Percentiles rank a stretch among this genome's conserved stretches.
These are phyloP conservation scores for Austropuccinia psidii DNA, from an alignment of 1,284 basidiomycete species.

Conservation along the genomic window DNA sequence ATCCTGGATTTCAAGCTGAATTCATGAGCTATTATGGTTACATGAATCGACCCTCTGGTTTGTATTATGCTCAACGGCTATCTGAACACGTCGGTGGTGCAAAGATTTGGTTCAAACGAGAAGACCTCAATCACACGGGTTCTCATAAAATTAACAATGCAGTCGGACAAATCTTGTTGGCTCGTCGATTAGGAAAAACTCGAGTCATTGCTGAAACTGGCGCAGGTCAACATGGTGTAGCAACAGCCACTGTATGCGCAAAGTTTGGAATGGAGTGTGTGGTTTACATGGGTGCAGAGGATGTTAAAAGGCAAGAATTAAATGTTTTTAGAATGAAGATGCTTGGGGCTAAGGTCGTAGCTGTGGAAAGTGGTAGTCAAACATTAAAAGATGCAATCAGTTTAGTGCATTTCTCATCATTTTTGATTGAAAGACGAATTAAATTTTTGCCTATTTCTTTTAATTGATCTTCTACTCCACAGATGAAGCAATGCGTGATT, in stretches of 20 bases:
- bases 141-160: conserved; percentile 98
- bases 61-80: conserved; percentile 67
- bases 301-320: conserved; percentile 85
- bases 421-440: too few relatives aligned
- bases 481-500: conserved; percentile 88
- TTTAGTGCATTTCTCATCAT: conserved; percentile 33
- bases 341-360: conserved; percentile 85
- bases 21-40: conserved; percentile 82
- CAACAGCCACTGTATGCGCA: conserved; percentile 95
- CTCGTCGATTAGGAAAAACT: conserved; percentile 83
- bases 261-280: conserved; percentile 92
- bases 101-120: conserved; percentile 95
- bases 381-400: conserved; percentile 96
- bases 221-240: conserved; percentile 97
- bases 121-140: conserved; percentile 89
- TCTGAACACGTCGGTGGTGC: conserved; percentile 74
- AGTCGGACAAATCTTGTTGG: conserved; percentile 88
- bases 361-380: conserved; percentile 86
- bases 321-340: conserved; percentile 98
- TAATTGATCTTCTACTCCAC: too few relatives aligned
- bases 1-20: conserved; percentile 90
- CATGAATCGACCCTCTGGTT: conserved; percentile 65
- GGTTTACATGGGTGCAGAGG: conserved; percentile 98
- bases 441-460: conserved; percentile 29
- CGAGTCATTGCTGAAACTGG: conserved; percentile 98